Percentiles rank a stretch among this genome's conserved stretches.
These are phyloP conservation scores for Pichia sp. DNA, from an alignment of 1,139 yeast genomes.

Conservation along the genomic window DNA sequence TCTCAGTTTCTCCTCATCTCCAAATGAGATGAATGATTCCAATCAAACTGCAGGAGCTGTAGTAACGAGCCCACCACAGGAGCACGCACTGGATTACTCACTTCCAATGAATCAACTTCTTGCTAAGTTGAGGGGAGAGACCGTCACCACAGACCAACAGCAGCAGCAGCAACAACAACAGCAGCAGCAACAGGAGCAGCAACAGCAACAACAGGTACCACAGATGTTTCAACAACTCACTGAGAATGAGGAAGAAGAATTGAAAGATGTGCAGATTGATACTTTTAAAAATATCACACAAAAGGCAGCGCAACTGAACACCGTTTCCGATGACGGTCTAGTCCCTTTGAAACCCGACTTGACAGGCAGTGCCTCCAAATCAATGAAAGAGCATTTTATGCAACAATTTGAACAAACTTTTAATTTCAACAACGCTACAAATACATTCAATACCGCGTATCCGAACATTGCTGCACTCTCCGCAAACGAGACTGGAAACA, in stretches of 20 bases:
- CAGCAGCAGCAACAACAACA: background rate
- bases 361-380: slow-evolving; percentile 26
- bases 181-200: background rate
- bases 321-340: slow-evolving; percentile 9
- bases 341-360: slow-evolving; percentile 26
- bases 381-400: slow-evolving; percentile 35
- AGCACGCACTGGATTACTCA: slow-evolving; percentile 43
- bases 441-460: slow-evolving; percentile 3
- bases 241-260: slow-evolving; percentile 49
- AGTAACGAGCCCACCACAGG: slow-evolving; percentile 9
- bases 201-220: background rate
- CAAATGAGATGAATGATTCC: slow-evolving; percentile 14
- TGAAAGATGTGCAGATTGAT: slow-evolving; percentile 44
- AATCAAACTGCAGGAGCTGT: slow-evolving; percentile 9
- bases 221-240: slow-evolving; percentile 1
- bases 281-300: slow-evolving; percentile 15
- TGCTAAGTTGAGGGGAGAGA: slow-evolving; percentile 32
- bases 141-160: slow-evolving; percentile 5
- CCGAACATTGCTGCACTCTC: slow-evolving; percentile 9
- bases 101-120: slow-evolving; percentile 71
- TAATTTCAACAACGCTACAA: slow-evolving; percentile 5
- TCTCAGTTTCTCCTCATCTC: slow-evolving; percentile 31
- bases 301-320: slow-evolving; percentile 5
- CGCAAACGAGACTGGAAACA: too few species aligned
- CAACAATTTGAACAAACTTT: slow-evolving; percentile 26